Conservation (phyloP, 768 basidiomycete species). For the Sutorius australiensis region DNA sequence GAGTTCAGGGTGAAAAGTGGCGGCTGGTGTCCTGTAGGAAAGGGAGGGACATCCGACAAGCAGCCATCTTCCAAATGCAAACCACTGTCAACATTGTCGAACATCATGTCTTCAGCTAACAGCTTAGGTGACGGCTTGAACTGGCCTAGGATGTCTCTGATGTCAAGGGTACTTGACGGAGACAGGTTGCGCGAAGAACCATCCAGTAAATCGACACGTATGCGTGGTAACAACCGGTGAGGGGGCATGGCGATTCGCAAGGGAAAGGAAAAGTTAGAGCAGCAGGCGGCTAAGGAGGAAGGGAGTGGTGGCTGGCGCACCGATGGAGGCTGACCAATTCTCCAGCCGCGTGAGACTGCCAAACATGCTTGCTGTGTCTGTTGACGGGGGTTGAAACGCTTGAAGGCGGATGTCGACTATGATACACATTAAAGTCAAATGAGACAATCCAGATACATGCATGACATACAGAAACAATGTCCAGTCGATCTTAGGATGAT, state of each 20-base stretch:
- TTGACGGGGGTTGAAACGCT: not conserved
- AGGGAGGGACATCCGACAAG: conserved; percentile 28
- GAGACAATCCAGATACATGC: conserved; percentile 16
- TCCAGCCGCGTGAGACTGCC: not conserved
- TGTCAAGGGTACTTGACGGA: conserved; percentile 27
- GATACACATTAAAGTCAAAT: conserved; percentile 10
- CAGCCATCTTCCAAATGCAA: conserved; percentile 9
- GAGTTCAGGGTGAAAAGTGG: conserved; percentile 27
- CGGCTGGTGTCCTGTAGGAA: conserved; percentile 27
- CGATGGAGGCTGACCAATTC: conserved; percentile 22
- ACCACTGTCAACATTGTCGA: conserved; percentile 11
- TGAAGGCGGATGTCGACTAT: conserved; percentile 1
- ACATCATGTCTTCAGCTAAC: conserved; percentile 19
- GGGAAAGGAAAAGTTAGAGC: conserved; percentile 5
- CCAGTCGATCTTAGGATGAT: conserved; percentile 1
- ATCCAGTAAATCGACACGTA: conserved; percentile 18
- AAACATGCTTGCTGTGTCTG: not conserved
- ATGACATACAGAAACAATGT: conserved; percentile 20
- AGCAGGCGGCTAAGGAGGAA: conserved; percentile 6
- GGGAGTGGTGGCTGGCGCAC: conserved; percentile 19
- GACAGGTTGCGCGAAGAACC: conserved; percentile 11
- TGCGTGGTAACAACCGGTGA: conserved; percentile 19
- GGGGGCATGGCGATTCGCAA: conserved; percentile 17
- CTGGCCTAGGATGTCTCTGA: conserved; percentile 19
- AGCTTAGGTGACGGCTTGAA: conserved; percentile 16